Evolutionary conservation across 495 filamentous ascomycete genomes (phyloP).

Genomic region (Aspergillus cavernicola): DNA sequence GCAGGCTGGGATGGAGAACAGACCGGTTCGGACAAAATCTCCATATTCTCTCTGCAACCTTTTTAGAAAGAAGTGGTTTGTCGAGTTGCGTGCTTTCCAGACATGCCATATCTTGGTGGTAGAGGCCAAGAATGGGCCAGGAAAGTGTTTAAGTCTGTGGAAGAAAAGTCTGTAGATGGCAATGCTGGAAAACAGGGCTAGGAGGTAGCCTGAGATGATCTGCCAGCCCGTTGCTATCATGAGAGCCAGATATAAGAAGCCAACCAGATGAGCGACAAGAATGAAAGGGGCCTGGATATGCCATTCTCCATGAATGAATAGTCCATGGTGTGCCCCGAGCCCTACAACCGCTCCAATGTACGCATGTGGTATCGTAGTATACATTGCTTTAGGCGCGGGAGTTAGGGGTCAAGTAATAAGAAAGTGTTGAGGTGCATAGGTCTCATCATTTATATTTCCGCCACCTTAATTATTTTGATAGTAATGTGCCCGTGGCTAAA

Average conservation of each 20-base stretch:
- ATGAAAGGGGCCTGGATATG: slow-evolving; percentile 15
- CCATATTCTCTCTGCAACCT: slow-evolving; percentile 30
- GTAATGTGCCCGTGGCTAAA: too few species aligned
- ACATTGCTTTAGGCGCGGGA: too few species aligned
- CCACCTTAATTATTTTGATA: too few species aligned
- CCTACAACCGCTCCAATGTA: neutral
- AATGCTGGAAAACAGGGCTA: neutral
- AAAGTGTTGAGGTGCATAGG: too few species aligned
- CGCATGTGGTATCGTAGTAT: neutral
- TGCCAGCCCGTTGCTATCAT: neutral
- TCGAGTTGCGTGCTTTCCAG: slow-evolving; percentile 23
- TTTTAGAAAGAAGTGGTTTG: slow-evolving; percentile 33
- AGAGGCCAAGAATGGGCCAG: slow-evolving; percentile 36
- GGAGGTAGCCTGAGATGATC: neutral
- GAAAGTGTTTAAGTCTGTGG: slow-evolving; percentile 19
- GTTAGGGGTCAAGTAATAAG: too few species aligned
- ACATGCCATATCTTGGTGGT: slow-evolving; percentile 49
- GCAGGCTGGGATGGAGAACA: too few species aligned
- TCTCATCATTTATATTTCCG: too few species aligned
- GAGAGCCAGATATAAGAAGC: slow-evolving; percentile 13
- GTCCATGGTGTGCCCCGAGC: slow-evolving; percentile 13
- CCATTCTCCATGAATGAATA: slow-evolving; percentile 27
- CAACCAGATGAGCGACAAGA: slow-evolving; percentile 9
- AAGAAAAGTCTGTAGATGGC: neutral
- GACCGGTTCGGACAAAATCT: slow-evolving; percentile 38